phyloP scores from a whole-genome alignment of 1,139 yeast species.

The Saccharomyces hybrid region DNA sequence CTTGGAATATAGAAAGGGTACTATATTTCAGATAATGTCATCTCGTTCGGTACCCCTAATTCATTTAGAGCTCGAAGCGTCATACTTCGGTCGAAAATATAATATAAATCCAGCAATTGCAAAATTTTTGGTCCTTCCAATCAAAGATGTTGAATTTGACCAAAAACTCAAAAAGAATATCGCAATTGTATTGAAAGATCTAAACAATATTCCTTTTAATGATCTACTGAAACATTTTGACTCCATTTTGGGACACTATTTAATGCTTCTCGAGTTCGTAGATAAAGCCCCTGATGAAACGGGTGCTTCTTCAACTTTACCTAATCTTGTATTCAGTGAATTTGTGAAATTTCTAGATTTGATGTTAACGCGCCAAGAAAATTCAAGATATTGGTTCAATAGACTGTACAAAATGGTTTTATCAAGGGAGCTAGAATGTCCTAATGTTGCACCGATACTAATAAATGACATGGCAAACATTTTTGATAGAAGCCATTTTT shows the following conservation, averaged over 20 bases:
- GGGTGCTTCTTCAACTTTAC: conserved; percentile 10
- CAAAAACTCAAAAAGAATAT: conserved; percentile 10
- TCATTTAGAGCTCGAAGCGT: conserved; percentile 50
- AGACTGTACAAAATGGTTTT: conserved; percentile 34
- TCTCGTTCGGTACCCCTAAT: conserved; percentile 30
- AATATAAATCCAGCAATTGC: conserved; percentile 56
- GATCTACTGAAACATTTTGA: conserved; percentile 21
- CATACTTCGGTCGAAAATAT: conserved; percentile 62
- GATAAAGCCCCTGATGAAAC: conserved; percentile 5
- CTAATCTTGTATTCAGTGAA: conserved; percentile 39
- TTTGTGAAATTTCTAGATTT: conserved; percentile 55
- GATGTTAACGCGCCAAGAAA: conserved; percentile 60
- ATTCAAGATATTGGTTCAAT: conserved; percentile 50
- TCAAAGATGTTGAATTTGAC: conserved; percentile 24
- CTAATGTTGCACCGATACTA: conserved; percentile 47
- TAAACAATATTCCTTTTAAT: conserved; percentile 12
- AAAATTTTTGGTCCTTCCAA: conserved; percentile 42
- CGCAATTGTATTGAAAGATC: conserved; percentile 8
- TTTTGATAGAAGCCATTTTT: not conserved
- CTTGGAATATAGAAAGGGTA: conserved; percentile 31
- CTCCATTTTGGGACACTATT: conserved; percentile 14
- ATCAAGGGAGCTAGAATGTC: conserved; percentile 17
- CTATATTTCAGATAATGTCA: conserved; percentile 28
- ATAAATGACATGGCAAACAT: conserved; percentile 28
- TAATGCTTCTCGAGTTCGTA: conserved; percentile 15